A percentile compares a stretch with the other conserved stretches of the same genome.
These are phyloP conservation scores for Amylocarpus encephaloides DNA, from an alignment of 2,329 filamentous ascomycete species.

Conservation along the genomic window DNA sequence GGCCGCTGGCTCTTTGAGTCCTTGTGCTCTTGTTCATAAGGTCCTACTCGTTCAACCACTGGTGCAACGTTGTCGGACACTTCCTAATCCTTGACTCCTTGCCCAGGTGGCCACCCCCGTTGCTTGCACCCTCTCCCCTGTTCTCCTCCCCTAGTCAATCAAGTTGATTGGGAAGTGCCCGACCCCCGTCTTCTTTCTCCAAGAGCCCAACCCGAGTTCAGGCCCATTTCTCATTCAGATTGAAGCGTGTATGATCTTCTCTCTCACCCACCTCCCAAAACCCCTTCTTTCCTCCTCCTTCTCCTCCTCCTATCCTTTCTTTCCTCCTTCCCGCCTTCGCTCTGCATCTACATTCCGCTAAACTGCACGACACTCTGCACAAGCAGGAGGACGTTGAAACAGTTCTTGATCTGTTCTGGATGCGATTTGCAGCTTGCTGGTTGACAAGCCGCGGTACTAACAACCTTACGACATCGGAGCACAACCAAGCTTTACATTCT, in stretches of 20 bases:
- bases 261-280: not conserved
- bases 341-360: slow-evolving; percentile 14
- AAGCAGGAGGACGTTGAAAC: slow-evolving; percentile 6
- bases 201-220: slow-evolving; percentile 2
- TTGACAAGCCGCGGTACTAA: slow-evolving; percentile 15
- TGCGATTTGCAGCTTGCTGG: slow-evolving; percentile 22
- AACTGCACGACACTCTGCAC: slow-evolving; percentile 17
- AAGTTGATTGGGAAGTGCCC: slow-evolving; percentile 2
- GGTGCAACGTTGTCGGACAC: slow-evolving; percentile 2
- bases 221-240: slow-evolving; percentile 7
- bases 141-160: not conserved
- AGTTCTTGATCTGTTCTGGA: slow-evolving; percentile 7
- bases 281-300: slow-evolving; percentile 12
- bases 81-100: too few relatives aligned
- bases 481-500: not conserved
- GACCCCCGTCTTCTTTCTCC: slow-evolving; percentile 1
- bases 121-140: not conserved
- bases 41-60: too few relatives aligned
- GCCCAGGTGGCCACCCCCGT: not conserved
- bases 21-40: not conserved
- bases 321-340: slow-evolving; percentile 13
- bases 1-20: not conserved
- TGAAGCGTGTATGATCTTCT: slow-evolving; percentile 6
- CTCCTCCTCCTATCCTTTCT: slow-evolving; percentile 16
- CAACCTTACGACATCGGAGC: not conserved